Base-by-base conservation (phyloP, 345 rosid species). In the Schrenkiella parvula region DNA sequence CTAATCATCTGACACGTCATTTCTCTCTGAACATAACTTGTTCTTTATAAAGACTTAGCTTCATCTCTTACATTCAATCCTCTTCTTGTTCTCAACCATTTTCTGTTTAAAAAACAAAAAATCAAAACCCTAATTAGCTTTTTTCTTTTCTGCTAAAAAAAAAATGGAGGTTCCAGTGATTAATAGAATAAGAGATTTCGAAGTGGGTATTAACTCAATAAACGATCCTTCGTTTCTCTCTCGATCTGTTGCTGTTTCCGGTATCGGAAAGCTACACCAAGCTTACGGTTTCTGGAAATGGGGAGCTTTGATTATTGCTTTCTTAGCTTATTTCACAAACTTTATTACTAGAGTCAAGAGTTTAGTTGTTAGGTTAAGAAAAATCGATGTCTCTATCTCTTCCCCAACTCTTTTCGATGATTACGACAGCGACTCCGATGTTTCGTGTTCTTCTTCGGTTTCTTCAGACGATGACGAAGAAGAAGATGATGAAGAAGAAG, bases 291-390 rank as follows among this genome's bases (percentile, higher is more conserved):
- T 88, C 42, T 86, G 84, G 84, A 93, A 84, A 79, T 93, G 97
- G 98, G 89, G 92, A 44, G 93, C 98, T 75, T 64, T 76, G 37
- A 76, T 93, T 32, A 79, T 93, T 2, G 93, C 97, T 5, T 58
- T 90, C 0, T 35, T 86, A 54, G 97, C 96, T 63, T 85, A 93
- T 21, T 70, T 93, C 55, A 74, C 87, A 4, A 64, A 88, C 37
- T 63, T 93, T 19, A 41, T 85, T 39, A 74, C 57, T 51, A 79
- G 78, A 44, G 17, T 89, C 76, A 85, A 82, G 70, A 15, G 65
- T 70, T 81, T 88, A 37, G 68, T 87, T n/a, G 28, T 84, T 74
- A 83, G 79, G 59, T 78, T 86, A 55, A 57, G 73, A 39, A 75
- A 35, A 22, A 50, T 79, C 3, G 59, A 59, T 21, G 71, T 48